These are phyloP conservation scores for Scytalidium sp. DNA, from an alignment of 2,329 filamentous ascomycete species.

Conservation along the genomic window DNA sequence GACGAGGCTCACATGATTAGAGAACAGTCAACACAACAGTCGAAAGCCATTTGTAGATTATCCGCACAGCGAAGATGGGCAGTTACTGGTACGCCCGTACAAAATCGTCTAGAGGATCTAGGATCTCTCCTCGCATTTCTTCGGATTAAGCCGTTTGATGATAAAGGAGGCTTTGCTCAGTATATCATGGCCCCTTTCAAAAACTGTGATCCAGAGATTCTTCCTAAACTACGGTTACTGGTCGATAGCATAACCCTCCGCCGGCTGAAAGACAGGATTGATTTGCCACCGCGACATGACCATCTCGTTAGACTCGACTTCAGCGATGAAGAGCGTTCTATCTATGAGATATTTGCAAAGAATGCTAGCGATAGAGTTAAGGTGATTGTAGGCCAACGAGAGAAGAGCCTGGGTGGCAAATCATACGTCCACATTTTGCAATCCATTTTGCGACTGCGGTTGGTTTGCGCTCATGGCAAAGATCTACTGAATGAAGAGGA, in stretches of 20 bases:
- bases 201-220: constrained; percentile 75
- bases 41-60: constrained; percentile 78
- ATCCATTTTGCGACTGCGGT: constrained; percentile 81
- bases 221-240: constrained; percentile 81
- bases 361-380: constrained; percentile 79
- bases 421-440: constrained; percentile 94
- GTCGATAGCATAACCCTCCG: constrained; percentile 94
- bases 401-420: constrained; percentile 71
- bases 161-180: constrained; percentile 70
- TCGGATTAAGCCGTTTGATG: constrained; percentile 80
- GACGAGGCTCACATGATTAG: constrained; percentile 96
- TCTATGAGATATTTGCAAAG: constrained; percentile 83
- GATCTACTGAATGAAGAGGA: constrained; percentile 86
- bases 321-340: constrained; percentile 65
- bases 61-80: constrained; percentile 86
- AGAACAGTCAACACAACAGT: constrained; percentile 76
- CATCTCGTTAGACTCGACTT: constrained; percentile 73
- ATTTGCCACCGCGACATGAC: constrained; percentile 74
- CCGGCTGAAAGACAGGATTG: constrained; percentile 86
- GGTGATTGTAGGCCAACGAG: constrained; percentile 64
- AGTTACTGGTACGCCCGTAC: constrained; percentile 93
- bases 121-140: constrained; percentile 85
- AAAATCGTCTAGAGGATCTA: constrained; percentile 89
- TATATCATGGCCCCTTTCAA: constrained; percentile 87
- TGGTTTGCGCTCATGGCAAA: constrained; percentile 91